phyloP scores from a whole-genome alignment of 352 stramenopile genomes.

The Phytopythium sindhum region DNA sequence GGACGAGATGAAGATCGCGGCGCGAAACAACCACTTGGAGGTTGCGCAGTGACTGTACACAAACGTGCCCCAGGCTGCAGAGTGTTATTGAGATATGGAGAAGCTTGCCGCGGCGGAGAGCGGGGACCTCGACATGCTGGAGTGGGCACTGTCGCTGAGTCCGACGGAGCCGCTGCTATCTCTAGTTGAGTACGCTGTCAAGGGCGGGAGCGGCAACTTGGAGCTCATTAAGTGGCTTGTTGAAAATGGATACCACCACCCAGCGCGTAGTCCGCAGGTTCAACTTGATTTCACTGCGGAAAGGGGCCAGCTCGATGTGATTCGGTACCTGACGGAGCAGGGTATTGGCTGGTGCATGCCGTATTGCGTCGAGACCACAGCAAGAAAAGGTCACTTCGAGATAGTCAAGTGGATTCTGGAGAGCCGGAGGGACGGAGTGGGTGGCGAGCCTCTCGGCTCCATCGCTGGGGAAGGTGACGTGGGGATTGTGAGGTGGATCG shows the following conservation, averaged over 20 bases:
- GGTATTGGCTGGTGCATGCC: background rate
- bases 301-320: too few species aligned
- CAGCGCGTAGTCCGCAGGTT: too few species aligned
- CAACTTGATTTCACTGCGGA: too few species aligned
- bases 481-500: conserved; percentile 10
- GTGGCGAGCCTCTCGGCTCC: conserved; percentile 5
- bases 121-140: conserved; percentile 20
- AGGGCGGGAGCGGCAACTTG: background rate
- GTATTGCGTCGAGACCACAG: conserved; percentile 7
- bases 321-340: background rate
- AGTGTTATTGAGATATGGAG: too few species aligned
- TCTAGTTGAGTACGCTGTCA: background rate
- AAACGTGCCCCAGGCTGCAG: conserved; percentile 7
- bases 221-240: background rate
- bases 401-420: conserved; percentile 15
- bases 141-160: conserved; percentile 9
- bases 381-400: conserved; percentile 1
- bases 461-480: conserved; percentile 4
- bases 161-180: background rate
- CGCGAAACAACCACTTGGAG: background rate
- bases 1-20: background rate
- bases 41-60: conserved; percentile 8
- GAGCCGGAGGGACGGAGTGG: conserved; percentile 8
- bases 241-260: background rate
- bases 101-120: conserved; percentile 17